Evolutionary conservation across 2,329 filamentous ascomycete species (phyloP), one percentile per base, ranked within the genome.

Genomic region (Aaosphaeria pasadenensis): DNA sequence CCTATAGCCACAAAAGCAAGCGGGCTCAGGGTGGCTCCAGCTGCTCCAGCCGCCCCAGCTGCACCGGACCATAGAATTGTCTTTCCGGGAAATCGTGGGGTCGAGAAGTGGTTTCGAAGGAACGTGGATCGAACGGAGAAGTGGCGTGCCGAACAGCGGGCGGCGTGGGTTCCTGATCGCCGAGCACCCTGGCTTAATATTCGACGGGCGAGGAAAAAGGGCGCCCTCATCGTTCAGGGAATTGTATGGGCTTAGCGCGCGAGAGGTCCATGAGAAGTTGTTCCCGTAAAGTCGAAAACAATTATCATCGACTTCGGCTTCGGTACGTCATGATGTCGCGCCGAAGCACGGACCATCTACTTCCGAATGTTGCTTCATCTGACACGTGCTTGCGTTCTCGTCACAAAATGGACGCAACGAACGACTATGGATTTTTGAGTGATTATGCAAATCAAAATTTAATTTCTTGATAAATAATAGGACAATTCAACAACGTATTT

Each of bases 1-100:
- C 77, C 77, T 39, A 86, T 71, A 46, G 80, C 73, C 36, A 87
- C 77, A 53, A 86, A 84, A 1, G 78, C 81, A 5, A 75, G 77
- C 0, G 83, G 81, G 28, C 75, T 79, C 44, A 86, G 67, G 11
- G 62, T 60, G 9, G 59, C 60, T n/a, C 60, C 56, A 6, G 60
- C 55, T 24, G 58, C 58, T 38, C 55, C 55, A 7, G 47, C 62
- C 33, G 33, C 33, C 33, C 33, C 33, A 9, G 33, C 33, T 36
- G 33, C 33, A 30, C 65, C 63, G 5, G 63, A 69, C 64, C 63
- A 67, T 54, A 66, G 51, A 53, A 69, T 53, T 24, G 50, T 63
- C 31, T 46, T 61, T 39, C 59, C 53, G 40, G 59, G 62, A 46
- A 70, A 68, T 56, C 63, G 63, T 35, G 66, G 64, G 39, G 60